A percentile compares a stretch with the other conserved stretches of the same genome.
Evolutionary conservation across 352 stramenopile genomes (phyloP).

Genomic region (Plasmopara viticola): DNA sequence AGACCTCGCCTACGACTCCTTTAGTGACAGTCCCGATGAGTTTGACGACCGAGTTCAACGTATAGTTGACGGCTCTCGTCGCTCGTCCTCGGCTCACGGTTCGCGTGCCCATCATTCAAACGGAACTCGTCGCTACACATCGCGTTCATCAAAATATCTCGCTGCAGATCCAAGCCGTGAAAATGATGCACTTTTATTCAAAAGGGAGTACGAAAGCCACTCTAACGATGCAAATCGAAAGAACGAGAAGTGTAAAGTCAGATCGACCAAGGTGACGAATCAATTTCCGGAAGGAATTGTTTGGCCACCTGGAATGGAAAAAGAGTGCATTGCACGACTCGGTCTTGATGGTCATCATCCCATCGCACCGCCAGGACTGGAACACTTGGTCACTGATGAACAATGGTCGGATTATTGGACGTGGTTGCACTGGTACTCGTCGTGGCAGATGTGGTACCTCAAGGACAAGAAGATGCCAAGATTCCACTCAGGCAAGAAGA

Average conservation of each 20-base stretch:
- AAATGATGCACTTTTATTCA: neutral
- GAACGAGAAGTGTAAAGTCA: neutral
- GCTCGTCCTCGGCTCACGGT: neutral
- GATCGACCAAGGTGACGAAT: neutral
- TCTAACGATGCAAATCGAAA: neutral
- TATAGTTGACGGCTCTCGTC: neutral
- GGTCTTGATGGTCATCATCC: slow-evolving; percentile 24
- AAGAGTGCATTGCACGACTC: slow-evolving; percentile 23
- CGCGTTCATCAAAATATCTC: too few species aligned
- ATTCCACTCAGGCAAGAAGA: too few species aligned
- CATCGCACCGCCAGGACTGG: slow-evolving; percentile 39
- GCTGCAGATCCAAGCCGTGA: too few species aligned
- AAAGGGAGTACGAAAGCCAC: slow-evolving; percentile 1
- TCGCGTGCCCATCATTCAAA: neutral
- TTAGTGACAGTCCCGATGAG: neutral
- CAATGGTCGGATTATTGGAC: slow-evolving; percentile 56
- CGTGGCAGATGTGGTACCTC: slow-evolving; percentile 60
- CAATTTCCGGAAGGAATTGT: slow-evolving; percentile 22
- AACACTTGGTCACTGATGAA: slow-evolving; percentile 45
- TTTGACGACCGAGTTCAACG: slow-evolving; percentile 1
- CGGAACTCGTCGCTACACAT: neutral
- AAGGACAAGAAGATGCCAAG: too few species aligned
- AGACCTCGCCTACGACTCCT: slow-evolving; percentile 1
- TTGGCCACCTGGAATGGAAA: slow-evolving; percentile 51
- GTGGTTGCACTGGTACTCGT: slow-evolving; percentile 66